These are phyloP conservation scores for Nepenthes alata DNA, from an alignment of 179 eudicot species.

Conservation along the genomic window DNA sequence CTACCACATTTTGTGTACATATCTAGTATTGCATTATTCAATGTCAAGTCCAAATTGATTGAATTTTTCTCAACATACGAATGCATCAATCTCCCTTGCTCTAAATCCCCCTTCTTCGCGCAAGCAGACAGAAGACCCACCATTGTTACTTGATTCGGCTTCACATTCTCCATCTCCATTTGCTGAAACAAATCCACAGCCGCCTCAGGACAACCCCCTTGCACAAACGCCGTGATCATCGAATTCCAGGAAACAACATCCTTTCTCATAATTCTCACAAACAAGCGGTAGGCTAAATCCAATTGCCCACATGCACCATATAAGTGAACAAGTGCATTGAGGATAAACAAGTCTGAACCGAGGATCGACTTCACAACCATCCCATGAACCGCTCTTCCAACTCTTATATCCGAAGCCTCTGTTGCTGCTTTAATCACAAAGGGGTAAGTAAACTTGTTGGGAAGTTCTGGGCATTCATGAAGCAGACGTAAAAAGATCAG, in stretches of 20 bases:
- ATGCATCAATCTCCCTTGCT: conserved; percentile 27
- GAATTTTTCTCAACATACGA: conserved; percentile 19
- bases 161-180: conserved; percentile 23
- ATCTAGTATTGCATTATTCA: conserved; percentile 29
- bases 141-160: conserved; percentile 27
- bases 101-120: conserved; percentile 22
- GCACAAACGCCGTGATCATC: conserved; percentile 23
- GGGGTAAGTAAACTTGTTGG: conserved; percentile 32
- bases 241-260: conserved; percentile 47
- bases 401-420: conserved; percentile 7
- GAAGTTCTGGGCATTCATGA: conserved; percentile 11
- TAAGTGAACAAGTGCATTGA: conserved; percentile 26
- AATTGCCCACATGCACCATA: conserved; percentile 24
- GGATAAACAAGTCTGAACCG: conserved; percentile 19
- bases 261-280: conserved; percentile 17
- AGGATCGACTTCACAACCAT: conserved; percentile 20
- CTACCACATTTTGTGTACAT: conserved; percentile 39
- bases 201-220: conserved; percentile 19
- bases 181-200: conserved; percentile 20
- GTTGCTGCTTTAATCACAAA: conserved; percentile 34
- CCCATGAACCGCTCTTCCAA: conserved; percentile 31
- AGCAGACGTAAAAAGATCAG: conserved; percentile 16
- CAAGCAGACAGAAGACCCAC: conserved; percentile 28
- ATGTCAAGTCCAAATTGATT: conserved; percentile 13
- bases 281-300: conserved; percentile 21